Evolutionary conservation across 345 rosid genomes (phyloP), one percentile per base, ranked within the genome.

Genomic region (Nephelium lappaceum): DNA sequence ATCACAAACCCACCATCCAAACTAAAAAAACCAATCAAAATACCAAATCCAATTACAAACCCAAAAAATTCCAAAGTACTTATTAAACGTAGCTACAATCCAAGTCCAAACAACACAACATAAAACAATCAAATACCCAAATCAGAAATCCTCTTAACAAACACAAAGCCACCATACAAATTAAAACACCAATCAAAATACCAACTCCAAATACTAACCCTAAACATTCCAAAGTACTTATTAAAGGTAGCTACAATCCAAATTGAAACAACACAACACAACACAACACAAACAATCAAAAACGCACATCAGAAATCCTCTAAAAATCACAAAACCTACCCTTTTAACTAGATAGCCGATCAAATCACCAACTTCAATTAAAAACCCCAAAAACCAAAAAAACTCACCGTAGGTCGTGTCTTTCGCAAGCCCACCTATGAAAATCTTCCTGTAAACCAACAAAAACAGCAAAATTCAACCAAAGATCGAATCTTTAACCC

Each of bases 361-460:
- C 70, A 24, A 71, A 43, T 11, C 12, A 57, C 3, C 23, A 8
- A 19, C 51, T 4, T 21, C 43, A 5, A 45, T 21, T 24, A 42
- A n/a, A 42, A 69, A 67, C 0, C 23, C 11, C 19, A 11, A 47
- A 62, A 38, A 1, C 16, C 25, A 53, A 16, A 4, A 69, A 49
- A 70, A 74, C 83, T 77, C 84, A 90, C 97, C 89, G 45, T 84
- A 78, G 14, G 91, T 89, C 53, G 95, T 88, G 72, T 91, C 97
- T 64, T 91, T 93, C 15, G 95, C 92, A 63, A 94, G 88, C 60
- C 98, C 97, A 77, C 98, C 98, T 8, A 93, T 89, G 62, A 94
- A 94, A 74, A 94, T 93, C 77, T 94, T 94, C 83, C 97, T 89
- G 86, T 81, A 24, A 68, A 4, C n/a, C 43, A 58, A n/a, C 70